phyloP scores from a whole-genome alignment of 495 filamentous ascomycete species.

The Physcia stellaris region DNA sequence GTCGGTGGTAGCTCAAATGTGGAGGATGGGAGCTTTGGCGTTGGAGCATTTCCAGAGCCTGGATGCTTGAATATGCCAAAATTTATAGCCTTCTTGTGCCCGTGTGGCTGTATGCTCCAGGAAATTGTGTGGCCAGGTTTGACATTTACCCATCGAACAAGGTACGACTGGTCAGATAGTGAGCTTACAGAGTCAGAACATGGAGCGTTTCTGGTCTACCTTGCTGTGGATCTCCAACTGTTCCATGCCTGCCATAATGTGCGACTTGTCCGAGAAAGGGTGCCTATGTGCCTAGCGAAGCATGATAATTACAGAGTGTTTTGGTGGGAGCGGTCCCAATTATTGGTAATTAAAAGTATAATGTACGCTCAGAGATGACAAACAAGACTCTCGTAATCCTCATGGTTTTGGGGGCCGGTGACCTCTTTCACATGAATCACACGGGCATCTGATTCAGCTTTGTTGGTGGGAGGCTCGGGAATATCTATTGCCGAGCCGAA shows the following conservation, averaged over 20 bases:
- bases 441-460: no score
- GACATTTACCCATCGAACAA: conserved; percentile 93
- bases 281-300: no score
- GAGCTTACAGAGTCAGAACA: background rate
- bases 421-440: no score
- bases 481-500: no score
- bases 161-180: conserved; percentile 58
- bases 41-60: conserved; percentile 40
- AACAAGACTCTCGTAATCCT: no score
- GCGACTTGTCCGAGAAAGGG: no score
- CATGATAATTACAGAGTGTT: no score
- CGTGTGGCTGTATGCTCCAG: conserved; percentile 81
- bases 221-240: conserved; percentile 96
- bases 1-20: conserved; percentile 31
- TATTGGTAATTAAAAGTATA: no score
- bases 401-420: no score
- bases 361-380: no score
- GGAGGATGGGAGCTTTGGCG: conserved; percentile 37
- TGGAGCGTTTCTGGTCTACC: conserved; percentile 34
- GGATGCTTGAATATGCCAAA: conserved; percentile 97
- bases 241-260: conserved; percentile 92
- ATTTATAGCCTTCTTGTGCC: conserved; percentile 96
- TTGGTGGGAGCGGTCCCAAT: no score
- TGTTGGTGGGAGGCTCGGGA: no score
- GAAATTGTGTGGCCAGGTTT: conserved; percentile 82